These are phyloP conservation scores for Tetrahymena malaccensis DNA, from an alignment of 73 alveolate species.

Conservation along the genomic window DNA sequence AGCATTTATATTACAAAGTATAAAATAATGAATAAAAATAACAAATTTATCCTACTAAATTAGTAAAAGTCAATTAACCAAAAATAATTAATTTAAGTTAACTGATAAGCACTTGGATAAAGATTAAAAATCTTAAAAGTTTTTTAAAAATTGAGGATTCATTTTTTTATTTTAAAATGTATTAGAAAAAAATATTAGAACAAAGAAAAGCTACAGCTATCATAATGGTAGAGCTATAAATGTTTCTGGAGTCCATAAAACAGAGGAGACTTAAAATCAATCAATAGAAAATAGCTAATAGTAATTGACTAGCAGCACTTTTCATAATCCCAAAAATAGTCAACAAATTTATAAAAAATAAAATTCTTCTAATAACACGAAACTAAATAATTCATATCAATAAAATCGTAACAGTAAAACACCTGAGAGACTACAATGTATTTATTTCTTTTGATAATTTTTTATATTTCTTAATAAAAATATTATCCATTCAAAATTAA, in stretches of 20 bases:
- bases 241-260: neutral
- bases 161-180: neutral
- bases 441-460: neutral
- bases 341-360: neutral
- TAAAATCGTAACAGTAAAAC: neutral
- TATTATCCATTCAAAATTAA: neutral
- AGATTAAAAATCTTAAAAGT: too few relatives aligned
- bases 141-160: too few relatives aligned
- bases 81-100: too few relatives aligned
- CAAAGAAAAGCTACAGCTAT: neutral
- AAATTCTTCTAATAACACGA: neutral
- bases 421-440: neutral
- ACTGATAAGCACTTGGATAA: too few relatives aligned
- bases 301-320: neutral
- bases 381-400: neutral
- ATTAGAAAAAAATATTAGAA: neutral
- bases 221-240: neutral
- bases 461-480: neutral
- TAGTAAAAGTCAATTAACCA: too few relatives aligned
- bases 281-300: neutral
- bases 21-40: too few relatives aligned
- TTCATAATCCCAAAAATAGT: neutral
- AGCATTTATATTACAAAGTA: too few relatives aligned
- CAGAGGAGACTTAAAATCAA: neutral
- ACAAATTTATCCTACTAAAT: too few relatives aligned